Conservation (phyloP, 345 rosid genomes). For the Camelina laxa region DNA sequence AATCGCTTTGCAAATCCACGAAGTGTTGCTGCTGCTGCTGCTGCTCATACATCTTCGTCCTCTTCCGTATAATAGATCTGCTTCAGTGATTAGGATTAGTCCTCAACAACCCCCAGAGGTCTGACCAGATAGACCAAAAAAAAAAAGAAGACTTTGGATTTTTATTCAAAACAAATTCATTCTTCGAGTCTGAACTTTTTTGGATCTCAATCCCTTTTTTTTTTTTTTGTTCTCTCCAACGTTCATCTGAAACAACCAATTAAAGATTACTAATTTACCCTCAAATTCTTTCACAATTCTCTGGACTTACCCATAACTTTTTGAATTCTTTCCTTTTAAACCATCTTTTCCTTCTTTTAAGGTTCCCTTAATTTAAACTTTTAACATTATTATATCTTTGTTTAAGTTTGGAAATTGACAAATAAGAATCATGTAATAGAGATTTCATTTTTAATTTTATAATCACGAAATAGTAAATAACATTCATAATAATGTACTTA, state of each 20-base stretch:
- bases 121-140: slow-evolving; percentile 22
- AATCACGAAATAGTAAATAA: too few species aligned
- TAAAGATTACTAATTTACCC: slow-evolving; percentile 32
- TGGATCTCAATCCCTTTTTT: slow-evolving; percentile 31
- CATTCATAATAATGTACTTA: too few species aligned
- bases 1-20: slow-evolving; percentile 61
- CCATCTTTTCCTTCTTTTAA: background rate
- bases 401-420: background rate
- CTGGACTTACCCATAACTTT: background rate
- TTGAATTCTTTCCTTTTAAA: slow-evolving; percentile 32
- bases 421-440: background rate
- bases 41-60: slow-evolving; percentile 58
- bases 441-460: background rate
- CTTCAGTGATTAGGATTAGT: slow-evolving; percentile 29
- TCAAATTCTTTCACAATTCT: slow-evolving; percentile 13
- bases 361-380: slow-evolving; percentile 17
- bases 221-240: slow-evolving; percentile 29
- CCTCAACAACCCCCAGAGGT: slow-evolving; percentile 18
- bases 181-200: slow-evolving; percentile 29
- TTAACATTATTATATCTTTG: background rate
- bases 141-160: background rate
- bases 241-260: slow-evolving; percentile 35
- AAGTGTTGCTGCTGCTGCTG: slow-evolving; percentile 55
- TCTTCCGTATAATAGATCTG: slow-evolving; percentile 40
- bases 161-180: slow-evolving; percentile 1